These are phyloP conservation scores for Pyrenopolyporus hunteri DNA, from an alignment of 495 filamentous ascomycete species.

Conservation along the genomic window DNA sequence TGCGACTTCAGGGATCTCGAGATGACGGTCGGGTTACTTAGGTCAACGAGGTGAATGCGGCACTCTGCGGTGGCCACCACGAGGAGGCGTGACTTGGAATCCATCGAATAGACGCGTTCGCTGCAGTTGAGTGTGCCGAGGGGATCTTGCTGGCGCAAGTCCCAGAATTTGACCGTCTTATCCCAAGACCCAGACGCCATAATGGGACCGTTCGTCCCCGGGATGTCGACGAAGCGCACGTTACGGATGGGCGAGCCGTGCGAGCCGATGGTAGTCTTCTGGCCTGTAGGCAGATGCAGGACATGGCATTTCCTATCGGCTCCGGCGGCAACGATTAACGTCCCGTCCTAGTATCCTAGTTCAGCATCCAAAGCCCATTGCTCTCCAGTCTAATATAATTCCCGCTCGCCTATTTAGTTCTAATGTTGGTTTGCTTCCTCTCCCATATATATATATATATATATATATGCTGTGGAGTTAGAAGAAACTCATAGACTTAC, in stretches of 20 bases:
- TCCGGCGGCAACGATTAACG: constrained; percentile 79
- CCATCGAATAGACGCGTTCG: constrained; percentile 90
- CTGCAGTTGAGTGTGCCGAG: constrained; percentile 69
- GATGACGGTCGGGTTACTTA: constrained; percentile 79
- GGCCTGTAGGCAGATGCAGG: constrained; percentile 69
- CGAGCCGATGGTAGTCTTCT: constrained; percentile 67
- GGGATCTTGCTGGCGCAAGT: constrained; percentile 68
- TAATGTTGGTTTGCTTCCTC: constrained; percentile 18
- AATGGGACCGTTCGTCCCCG: constrained; percentile 60
- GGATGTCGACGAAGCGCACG: constrained; percentile 74
- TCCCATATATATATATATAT: background rate
- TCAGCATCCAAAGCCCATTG: constrained; percentile 9
- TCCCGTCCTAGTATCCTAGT: constrained; percentile 54
- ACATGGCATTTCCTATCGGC: constrained; percentile 84
- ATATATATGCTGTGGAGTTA: constrained; percentile 9
- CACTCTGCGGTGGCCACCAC: constrained; percentile 92
- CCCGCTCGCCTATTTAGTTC: constrained; percentile 10
- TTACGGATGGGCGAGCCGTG: constrained; percentile 82
- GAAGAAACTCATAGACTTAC: constrained; percentile 55
- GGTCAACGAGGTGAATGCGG: constrained; percentile 88
- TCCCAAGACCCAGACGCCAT: constrained; percentile 94
- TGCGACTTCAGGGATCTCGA: constrained; percentile 89
- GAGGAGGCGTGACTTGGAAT: constrained; percentile 78
- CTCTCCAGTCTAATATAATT: background rate
- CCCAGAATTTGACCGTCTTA: constrained; percentile 96